Percentiles rank a stretch among this genome's conserved stretches.
phyloP scores from a whole-genome alignment of 495 filamentous ascomycete genomes.

The Xylaria curta region DNA sequence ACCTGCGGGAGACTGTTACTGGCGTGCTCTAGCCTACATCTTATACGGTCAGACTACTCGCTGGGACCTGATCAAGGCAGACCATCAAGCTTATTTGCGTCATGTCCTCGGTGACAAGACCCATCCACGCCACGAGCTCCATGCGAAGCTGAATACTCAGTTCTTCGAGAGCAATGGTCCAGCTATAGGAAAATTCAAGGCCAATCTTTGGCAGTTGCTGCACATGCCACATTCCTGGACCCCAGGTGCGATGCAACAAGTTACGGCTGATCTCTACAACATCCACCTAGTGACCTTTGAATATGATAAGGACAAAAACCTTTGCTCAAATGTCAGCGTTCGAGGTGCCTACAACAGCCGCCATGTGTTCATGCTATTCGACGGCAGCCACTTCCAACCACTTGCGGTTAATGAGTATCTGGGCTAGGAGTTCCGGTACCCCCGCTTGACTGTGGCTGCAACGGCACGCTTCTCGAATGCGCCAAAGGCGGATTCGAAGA shows the following conservation, averaged over 20 bases:
- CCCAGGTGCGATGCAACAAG: slow-evolving; percentile 30
- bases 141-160: slow-evolving; percentile 19
- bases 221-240: slow-evolving; percentile 34
- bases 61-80: slow-evolving; percentile 41
- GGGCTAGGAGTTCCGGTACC: slow-evolving; percentile 36
- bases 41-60: slow-evolving; percentile 26
- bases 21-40: slow-evolving; percentile 23
- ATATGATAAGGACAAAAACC: slow-evolving; percentile 2
- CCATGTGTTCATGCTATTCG: slow-evolving; percentile 37
- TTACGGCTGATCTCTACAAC: slow-evolving; percentile 39
- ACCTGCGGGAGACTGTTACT: slow-evolving; percentile 29
- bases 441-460: slow-evolving; percentile 30
- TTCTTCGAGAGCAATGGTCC: slow-evolving; percentile 11
- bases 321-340: slow-evolving; percentile 21
- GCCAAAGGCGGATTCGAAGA: slow-evolving; percentile 5
- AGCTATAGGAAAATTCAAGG: not conserved
- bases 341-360: slow-evolving; percentile 38
- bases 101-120: slow-evolving; percentile 26
- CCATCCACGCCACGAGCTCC: slow-evolving; percentile 35
- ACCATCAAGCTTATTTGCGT: slow-evolving; percentile 33
- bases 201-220: slow-evolving; percentile 36
- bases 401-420: slow-evolving; percentile 37
- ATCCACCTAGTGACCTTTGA: slow-evolving; percentile 36
- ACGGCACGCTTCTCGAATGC: slow-evolving; percentile 25
- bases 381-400: slow-evolving; percentile 35